Conservation (phyloP, 805 yeast genomes). For the Wickerhamiella sergipiensis region DNA sequence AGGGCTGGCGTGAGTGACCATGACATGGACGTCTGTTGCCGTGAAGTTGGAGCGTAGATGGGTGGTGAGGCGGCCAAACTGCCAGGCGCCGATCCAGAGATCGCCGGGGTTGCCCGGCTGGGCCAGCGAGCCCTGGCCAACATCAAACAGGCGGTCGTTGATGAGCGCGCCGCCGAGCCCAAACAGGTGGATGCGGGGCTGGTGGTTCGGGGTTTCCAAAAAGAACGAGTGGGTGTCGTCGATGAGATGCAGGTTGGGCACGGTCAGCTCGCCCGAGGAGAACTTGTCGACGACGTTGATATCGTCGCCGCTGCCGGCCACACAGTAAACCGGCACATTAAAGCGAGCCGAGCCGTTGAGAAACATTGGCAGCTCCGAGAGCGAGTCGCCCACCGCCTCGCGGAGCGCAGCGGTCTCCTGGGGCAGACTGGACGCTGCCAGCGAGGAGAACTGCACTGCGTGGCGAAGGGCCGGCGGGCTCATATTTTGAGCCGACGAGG, state of each 20-base stretch:
- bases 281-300: conserved; percentile 51
- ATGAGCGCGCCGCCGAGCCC: conserved; percentile 66
- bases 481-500: conserved; percentile 38
- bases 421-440: neutral
- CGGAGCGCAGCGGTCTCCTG: conserved; percentile 30
- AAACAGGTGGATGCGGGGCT: conserved; percentile 35
- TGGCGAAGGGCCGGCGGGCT: conserved; percentile 39
- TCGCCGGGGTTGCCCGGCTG: conserved; percentile 55
- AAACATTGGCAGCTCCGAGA: conserved; percentile 41
- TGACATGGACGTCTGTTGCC: conserved; percentile 40
- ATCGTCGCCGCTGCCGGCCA: conserved; percentile 69
- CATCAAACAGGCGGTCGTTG: conserved; percentile 53
- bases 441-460: conserved; percentile 51
- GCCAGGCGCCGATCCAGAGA: conserved; percentile 60
- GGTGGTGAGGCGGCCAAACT: conserved; percentile 50
- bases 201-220: conserved; percentile 25
- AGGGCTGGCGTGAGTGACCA: conserved; percentile 59
- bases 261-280: conserved; percentile 35
- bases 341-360: conserved; percentile 31
- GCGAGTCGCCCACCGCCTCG: conserved; percentile 24
- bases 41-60: conserved; percentile 30
- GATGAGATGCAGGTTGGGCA: conserved; percentile 46
- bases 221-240: conserved; percentile 42
- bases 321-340: conserved; percentile 56
- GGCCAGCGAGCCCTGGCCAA: conserved; percentile 35